phyloP scores from a whole-genome alignment of 495 filamentous ascomycete species.

The Patellaria atrata region DNA sequence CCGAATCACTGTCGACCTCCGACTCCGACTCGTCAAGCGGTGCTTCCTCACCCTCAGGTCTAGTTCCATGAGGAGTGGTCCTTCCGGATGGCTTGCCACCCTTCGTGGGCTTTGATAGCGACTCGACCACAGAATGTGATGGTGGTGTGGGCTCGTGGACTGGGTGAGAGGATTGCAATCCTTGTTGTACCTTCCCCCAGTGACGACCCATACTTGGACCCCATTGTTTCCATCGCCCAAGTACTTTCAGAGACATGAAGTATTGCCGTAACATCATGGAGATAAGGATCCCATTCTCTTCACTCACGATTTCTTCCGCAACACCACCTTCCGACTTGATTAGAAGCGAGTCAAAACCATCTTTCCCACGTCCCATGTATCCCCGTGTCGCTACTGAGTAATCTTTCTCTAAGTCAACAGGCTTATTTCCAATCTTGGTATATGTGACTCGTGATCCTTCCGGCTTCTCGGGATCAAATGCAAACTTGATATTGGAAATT shows the following conservation, averaged over 20 bases:
- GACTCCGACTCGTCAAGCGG: constrained; percentile 7
- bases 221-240: constrained; percentile 62
- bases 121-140: not conserved
- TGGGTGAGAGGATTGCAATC: constrained; percentile 29
- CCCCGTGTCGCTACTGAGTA: constrained; percentile 65
- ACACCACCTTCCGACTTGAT: constrained; percentile 53
- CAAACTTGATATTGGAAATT: constrained; percentile 64
- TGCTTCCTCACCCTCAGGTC: constrained; percentile 4
- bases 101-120: not conserved
- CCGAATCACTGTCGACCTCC: constrained; percentile 10
- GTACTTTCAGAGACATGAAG: constrained; percentile 66
- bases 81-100: not conserved
- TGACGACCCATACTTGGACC: constrained; percentile 40
- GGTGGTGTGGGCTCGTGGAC: constrained; percentile 4
- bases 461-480: constrained; percentile 46
- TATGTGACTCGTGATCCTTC: constrained; percentile 46
- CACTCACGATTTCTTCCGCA: constrained; percentile 61
- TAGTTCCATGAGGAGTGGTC: not conserved
- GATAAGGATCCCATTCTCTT: constrained; percentile 76
- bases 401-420: constrained; percentile 41
- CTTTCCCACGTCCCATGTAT: constrained; percentile 78
- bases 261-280: constrained; percentile 77
- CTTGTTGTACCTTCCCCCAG: constrained; percentile 46
- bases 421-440: constrained; percentile 42
- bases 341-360: constrained; percentile 64